These are phyloP conservation scores for Theileria sp. DNA, from an alignment of 169 alveolate species.

Conservation along the genomic window DNA sequence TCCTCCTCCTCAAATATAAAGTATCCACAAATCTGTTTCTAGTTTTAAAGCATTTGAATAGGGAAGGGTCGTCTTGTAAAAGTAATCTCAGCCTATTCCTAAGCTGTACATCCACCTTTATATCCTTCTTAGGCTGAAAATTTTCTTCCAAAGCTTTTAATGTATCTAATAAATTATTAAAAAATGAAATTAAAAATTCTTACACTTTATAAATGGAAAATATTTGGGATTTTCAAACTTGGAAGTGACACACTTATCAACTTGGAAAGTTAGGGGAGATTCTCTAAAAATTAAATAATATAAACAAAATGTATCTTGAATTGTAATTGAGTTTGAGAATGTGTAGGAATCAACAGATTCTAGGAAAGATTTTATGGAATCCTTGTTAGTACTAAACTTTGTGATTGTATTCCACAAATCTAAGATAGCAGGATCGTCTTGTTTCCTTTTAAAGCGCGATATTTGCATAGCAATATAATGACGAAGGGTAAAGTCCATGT, in stretches of 20 bases:
- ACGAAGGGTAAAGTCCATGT: constrained; percentile 72
- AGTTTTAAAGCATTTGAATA: constrained; percentile 20
- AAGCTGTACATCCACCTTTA: background rate
- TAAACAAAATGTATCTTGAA: constrained; percentile 49
- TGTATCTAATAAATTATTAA: constrained; percentile 24
- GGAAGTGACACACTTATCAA: background rate
- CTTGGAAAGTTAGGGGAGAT: background rate
- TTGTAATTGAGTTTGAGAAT: constrained; percentile 31
- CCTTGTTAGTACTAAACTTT: constrained; percentile 16
- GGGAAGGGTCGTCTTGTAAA: constrained; percentile 8
- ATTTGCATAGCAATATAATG: constrained; percentile 76
- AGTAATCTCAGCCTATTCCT: constrained; percentile 20
- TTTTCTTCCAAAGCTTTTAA: constrained; percentile 21
- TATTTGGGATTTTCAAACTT: background rate
- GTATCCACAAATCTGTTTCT: constrained; percentile 74
- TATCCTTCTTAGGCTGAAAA: background rate
- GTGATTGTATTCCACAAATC: constrained; percentile 54
- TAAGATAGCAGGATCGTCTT: constrained; percentile 44
- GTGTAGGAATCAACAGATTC: constrained; percentile 41
- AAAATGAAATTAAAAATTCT: background rate
- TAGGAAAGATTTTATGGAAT: constrained; percentile 19
- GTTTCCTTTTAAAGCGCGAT: constrained; percentile 60
- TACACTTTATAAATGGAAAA: constrained; percentile 33
- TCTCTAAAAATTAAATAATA: constrained; percentile 14
- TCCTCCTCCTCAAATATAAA: constrained; percentile 74